Evolutionary conservation across 2,329 filamentous ascomycete species (phyloP).

Genomic region (Aspergillus fumigatus): DNA sequence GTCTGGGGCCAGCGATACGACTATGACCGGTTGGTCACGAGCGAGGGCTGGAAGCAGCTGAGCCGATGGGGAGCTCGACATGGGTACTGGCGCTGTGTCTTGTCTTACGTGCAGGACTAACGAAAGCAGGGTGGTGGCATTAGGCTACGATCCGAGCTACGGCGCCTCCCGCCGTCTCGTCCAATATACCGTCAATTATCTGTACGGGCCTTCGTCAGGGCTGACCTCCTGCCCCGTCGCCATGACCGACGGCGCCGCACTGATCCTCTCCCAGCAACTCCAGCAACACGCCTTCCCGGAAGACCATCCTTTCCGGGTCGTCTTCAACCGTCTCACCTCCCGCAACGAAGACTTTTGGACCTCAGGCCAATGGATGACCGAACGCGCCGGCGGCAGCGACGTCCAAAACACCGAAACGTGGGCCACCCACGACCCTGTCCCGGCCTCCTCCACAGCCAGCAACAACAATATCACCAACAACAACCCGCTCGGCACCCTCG

Average conservation of each 20-base stretch:
- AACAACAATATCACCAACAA: neutral
- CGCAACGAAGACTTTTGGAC: conserved; percentile 29
- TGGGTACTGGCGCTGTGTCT: conserved; percentile 13
- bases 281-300: neutral
- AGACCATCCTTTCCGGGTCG: conserved; percentile 9
- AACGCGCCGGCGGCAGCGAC: conserved; percentile 33
- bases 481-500: conserved; percentile 3
- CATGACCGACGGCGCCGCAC: conserved; percentile 49
- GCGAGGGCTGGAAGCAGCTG: conserved; percentile 57
- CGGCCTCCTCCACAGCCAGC: conserved; percentile 7
- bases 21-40: conserved; percentile 57
- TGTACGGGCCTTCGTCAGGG: conserved; percentile 58
- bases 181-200: conserved; percentile 39
- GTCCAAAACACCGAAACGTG: conserved; percentile 33
- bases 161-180: conserved; percentile 19
- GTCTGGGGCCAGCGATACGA: conserved; percentile 55
- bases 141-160: conserved; percentile 20
- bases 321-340: conserved; percentile 14
- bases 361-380: conserved; percentile 39
- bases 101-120: neutral
- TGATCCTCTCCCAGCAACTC: conserved; percentile 24
- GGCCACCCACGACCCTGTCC: conserved; percentile 24
- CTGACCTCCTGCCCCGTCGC: conserved; percentile 62
- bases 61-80: conserved; percentile 31
- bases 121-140: conserved; percentile 17